Conservation (phyloP, 495 filamentous ascomycete species). For the Cryomyces minteri region DNA sequence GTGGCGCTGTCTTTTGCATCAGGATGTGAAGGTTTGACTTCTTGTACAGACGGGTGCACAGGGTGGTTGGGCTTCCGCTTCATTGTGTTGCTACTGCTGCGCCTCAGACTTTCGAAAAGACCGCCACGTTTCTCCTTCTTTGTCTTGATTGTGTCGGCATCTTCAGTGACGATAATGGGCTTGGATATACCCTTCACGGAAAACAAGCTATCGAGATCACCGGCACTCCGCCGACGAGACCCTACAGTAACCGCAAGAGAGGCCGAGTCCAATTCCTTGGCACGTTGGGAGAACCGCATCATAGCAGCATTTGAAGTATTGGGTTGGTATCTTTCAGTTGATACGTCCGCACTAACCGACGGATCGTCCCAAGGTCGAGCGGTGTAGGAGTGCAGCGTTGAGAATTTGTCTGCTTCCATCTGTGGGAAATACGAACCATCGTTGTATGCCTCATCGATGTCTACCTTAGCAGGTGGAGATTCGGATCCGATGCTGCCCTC, state of each 20-base stretch:
- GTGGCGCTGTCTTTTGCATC: not conserved
- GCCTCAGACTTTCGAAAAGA: conserved; percentile 10
- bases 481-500: not conserved
- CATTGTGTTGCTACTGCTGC: conserved; percentile 11
- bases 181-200: conserved; percentile 8
- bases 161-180: conserved; percentile 2
- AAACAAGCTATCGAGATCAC: conserved; percentile 13
- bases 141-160: conserved; percentile 8
- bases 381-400: not conserved
- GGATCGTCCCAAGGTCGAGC: conserved; percentile 10
- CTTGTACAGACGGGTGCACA: not conserved
- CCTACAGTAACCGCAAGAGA: conserved; percentile 18
- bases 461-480: not conserved
- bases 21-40: no score
- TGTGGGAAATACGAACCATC: not conserved
- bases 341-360: not conserved
- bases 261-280: conserved; percentile 14
- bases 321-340: conserved; percentile 11
- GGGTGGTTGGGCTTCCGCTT: conserved; percentile 11
- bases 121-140: conserved; percentile 10
- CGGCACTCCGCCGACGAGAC: conserved; percentile 15
- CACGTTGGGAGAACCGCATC: conserved; percentile 12
- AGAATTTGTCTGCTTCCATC: not conserved
- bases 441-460: not conserved
- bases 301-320: conserved; percentile 17